Base-by-base conservation (phyloP, 805 yeast genomes). In the Candida adriatica region DNA sequence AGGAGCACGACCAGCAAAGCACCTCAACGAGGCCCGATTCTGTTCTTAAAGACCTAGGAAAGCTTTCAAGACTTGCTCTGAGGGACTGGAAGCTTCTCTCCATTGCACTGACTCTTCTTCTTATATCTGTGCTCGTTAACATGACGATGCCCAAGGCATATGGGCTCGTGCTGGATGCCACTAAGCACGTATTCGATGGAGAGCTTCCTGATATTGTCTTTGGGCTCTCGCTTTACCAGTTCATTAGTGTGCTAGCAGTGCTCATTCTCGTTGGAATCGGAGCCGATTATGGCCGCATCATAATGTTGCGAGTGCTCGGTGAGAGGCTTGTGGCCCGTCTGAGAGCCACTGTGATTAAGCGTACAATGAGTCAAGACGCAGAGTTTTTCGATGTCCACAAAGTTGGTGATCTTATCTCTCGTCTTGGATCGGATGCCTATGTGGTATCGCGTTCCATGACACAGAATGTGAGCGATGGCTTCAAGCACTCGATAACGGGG, bases 311-410 rank as follows among this genome's bases (percentile, higher is more conserved):
- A 43, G 64, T 79, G 10, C 75, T 83, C 8, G 95, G 96, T 38
- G 98, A 90, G 57, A 68, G 83, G 40, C 66, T 88, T 22, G 95
- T 86, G 35, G 88, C 95, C 13, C 69, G 90, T 38, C 60, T 92
- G 35, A 70, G 98, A 46, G 66, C 92, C 10, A 68, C 79, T 33
- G 75, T 88, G 24, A 80, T 87, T 53, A 74, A 75, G 50, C 81
- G 76, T 39, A 75, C 92, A 13, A 68, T 92, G 42, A 74, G 76
- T 27, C 96, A 90, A 51, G 96, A 90, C 54, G 80, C 95, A 13
- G 88, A 82, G 51, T 90, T 92, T 52, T 88, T 87, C 59, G 98
- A 90, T 52, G 74, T 78, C n/a, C 86, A 94, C 41, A 81, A 90
- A 51, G 87, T 87, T 8, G 98, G 98, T 24, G 98, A 90, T 53